Base-by-base conservation (phyloP, 208 protist species). In the Sergeia podlipaevii region DNA sequence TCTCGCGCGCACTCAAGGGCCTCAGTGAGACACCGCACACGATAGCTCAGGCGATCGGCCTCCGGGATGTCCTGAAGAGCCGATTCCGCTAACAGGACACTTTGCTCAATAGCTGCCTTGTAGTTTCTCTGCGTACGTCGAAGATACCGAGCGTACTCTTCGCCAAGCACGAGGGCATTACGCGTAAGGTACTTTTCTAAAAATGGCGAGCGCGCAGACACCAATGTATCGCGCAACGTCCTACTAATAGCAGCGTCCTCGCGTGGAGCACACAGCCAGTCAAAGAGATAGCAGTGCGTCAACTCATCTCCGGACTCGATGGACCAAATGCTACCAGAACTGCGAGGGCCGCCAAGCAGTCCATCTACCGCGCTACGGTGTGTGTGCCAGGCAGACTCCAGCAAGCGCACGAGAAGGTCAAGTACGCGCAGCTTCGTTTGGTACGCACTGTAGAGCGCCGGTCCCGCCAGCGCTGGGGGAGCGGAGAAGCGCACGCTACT, bases 111-210 rank as follows among this genome's bases (percentile, higher is more conserved):
- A 20, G 89, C 89, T 29, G 55, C 70, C 17, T 60, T 62, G 56
- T 73, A 73, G 59, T 93, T 74, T 29, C 76, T 68, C 44, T 85
- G 73, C 20, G 63, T 64, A 43, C 60, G 64, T 41, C 80, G 69
- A n/a, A 95, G 60, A 50, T 87, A 95, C 33, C 79, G 72, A 18
- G 80, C 80, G 64, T 95, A 95, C 53, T 84, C 73, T 52, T 91
- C 82, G 10, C 74, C 66, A 28, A 91, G 52, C 7, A 60, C 54
- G 24, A 48, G 50, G 24, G 62, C 55, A 65, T 93, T 86, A 28
- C 76, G 82, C 6, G 64, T 54, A 8, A 95, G 59, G 67, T 89
- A 93, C 36, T 57, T 65, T 32, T 77, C 74, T 23, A 95, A 53
- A 55, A 89, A 90, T 8, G 76, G 74, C 21, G 89, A 95, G 20